Evolutionary conservation across 2,329 filamentous ascomycete genomes (phyloP), one percentile per base, ranked within the genome.

Genomic region (Polytolypa hystricis): DNA sequence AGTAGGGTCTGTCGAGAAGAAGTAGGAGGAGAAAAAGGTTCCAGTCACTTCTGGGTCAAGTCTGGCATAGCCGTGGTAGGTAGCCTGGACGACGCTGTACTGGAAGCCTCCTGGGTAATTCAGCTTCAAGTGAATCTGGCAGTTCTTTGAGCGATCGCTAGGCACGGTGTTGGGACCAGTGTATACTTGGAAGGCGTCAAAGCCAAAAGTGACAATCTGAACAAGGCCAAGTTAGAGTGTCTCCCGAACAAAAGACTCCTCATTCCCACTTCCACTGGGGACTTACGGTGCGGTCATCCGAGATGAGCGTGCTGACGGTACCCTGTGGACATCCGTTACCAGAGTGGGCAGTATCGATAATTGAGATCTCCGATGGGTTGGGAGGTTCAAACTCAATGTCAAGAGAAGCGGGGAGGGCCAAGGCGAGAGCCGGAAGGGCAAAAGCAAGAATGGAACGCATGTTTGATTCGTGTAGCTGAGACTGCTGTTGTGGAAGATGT

Each of bases 21-120:
- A 32, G 16, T 32, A 32, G 5, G 30, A 4, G 30, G 30, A 32
- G 15, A 9, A 32, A 17, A 32, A 32, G 19, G 7, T 32, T 20
- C 30, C 30, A 32, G 30, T 32, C 30, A 32, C 30, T 4, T 17
- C 30, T 16, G 16, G 14, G 17, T 32, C 30, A 16, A 32, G 30
- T 10, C 30, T 16, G 30, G 30, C 15, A 4, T 32, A 32, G 17
- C 30, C 30, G 12, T 32, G 30, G 19, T 32, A 32, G 17, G 30
- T 32, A 10, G 30, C 30, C 4, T 32, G 14, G 14, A 32, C 9
- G 14, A 32, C 8, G 9, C 14, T 17, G 30, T 32, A 32, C 12
- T 32, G 30, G 17, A 32, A 32, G 7, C 30, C 30, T 32, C 30
- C 30, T 32, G 30, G 30, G 17, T 32, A 32, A 3, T 32, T 14